Percentiles rank a stretch among this genome's conserved stretches.
phyloP scores from a whole-genome alignment of 345 rosid species.

The Hibiscus trionum region DNA sequence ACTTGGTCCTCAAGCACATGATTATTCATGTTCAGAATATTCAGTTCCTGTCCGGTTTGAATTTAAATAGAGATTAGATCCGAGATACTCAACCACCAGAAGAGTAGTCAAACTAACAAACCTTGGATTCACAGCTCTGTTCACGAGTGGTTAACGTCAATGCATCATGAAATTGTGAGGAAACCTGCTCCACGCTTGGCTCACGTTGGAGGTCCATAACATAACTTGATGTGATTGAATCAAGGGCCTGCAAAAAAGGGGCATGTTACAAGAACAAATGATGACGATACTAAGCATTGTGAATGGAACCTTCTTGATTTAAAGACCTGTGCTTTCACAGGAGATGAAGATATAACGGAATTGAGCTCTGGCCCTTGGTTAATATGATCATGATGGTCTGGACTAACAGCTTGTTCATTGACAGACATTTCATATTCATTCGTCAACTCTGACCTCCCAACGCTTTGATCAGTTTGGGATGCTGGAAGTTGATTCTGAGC shows the following conservation, averaged over 20 bases:
- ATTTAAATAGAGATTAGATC: conserved; percentile 10
- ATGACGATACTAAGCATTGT: background rate
- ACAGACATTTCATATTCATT: conserved; percentile 45
- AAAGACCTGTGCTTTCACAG: conserved; percentile 56
- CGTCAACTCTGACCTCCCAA: conserved; percentile 42
- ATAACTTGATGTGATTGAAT: conserved; percentile 43
- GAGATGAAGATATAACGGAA: conserved; percentile 39
- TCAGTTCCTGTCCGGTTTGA: conserved; percentile 42
- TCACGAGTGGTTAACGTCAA: conserved; percentile 40
- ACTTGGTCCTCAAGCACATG: conserved; percentile 38
- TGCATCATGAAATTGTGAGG: conserved; percentile 61
- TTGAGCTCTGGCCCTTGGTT: conserved; percentile 42
- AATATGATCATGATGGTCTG: conserved; percentile 44
- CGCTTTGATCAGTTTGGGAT: conserved; percentile 47
- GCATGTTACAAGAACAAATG: background rate
- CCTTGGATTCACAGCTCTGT: conserved; percentile 51
- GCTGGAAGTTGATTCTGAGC: conserved; percentile 40
- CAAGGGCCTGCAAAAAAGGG: conserved; percentile 40
- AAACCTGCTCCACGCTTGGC: conserved; percentile 49
- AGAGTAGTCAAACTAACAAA: conserved; percentile 19
- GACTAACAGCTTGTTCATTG: conserved; percentile 47
- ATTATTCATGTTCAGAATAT: conserved; percentile 23
- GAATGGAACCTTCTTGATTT: conserved; percentile 5
- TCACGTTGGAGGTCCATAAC: conserved; percentile 36
- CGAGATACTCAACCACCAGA: background rate